A percentile compares a stretch with the other conserved stretches of the same genome.
Evolutionary conservation across 495 filamentous ascomycete species (phyloP).

Genomic region (Penicillium lagena): DNA sequence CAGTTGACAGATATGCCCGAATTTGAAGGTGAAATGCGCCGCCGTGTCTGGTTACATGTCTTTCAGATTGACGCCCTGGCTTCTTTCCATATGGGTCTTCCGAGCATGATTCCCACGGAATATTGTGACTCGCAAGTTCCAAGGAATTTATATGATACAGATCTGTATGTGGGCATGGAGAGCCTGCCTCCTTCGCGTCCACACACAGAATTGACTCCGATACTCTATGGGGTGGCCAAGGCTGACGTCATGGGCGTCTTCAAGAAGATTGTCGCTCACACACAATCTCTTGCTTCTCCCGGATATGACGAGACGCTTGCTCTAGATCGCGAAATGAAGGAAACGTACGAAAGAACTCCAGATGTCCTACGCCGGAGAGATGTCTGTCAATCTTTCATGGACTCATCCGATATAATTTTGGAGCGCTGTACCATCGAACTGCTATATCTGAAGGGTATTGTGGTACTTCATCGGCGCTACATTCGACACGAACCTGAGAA

Average conservation of each 20-base stretch:
- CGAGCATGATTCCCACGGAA: constrained; percentile 40
- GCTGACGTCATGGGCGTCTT: constrained; percentile 29
- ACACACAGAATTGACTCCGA: constrained; percentile 35
- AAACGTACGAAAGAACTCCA: constrained; percentile 10
- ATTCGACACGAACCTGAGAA: constrained; percentile 23
- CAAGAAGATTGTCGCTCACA: constrained; percentile 28
- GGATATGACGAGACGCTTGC: constrained; percentile 26
- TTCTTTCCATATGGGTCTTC: constrained; percentile 48
- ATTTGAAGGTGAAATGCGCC: constrained; percentile 30
- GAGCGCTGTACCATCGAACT: constrained; percentile 12
- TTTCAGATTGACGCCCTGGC: constrained; percentile 23
- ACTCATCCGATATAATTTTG: constrained; percentile 12
- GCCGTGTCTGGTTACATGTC: constrained; percentile 26
- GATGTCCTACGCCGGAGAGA: constrained; percentile 1
- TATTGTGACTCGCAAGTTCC: constrained; percentile 42
- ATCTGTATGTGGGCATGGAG: constrained; percentile 37
- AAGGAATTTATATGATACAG: constrained; percentile 41
- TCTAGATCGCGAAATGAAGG: constrained; percentile 27
- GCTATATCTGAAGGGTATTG: constrained; percentile 28
- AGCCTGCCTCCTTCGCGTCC: constrained; percentile 38
- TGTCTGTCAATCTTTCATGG: constrained; percentile 11
- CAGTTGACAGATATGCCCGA: constrained; percentile 10
- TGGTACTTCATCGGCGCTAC: constrained; percentile 37
- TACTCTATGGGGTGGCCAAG: constrained; percentile 45
- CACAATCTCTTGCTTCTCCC: constrained; percentile 12